A percentile compares a stretch with the other conserved stretches of the same genome.
Conservation (phyloP, 2,329 filamentous ascomycete genomes). For the Scedosporium aurantiacum region DNA sequence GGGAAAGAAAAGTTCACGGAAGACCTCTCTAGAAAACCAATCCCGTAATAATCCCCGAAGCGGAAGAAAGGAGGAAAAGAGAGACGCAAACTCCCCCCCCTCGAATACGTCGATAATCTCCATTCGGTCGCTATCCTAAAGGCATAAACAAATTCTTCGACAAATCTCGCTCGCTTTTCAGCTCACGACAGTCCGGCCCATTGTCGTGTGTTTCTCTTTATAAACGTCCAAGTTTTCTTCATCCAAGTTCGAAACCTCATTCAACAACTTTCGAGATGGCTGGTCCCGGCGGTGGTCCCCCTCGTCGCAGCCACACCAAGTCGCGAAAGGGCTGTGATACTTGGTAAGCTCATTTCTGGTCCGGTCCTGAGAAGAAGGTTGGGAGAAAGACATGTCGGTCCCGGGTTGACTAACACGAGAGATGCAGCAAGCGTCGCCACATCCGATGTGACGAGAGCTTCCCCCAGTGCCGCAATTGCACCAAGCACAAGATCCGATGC, state of each 20-base stretch:
- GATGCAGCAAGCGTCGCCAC: constrained; percentile 69
- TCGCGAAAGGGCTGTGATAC: constrained; percentile 97
- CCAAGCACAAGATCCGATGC: constrained; percentile 96
- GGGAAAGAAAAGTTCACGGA: constrained; percentile 6
- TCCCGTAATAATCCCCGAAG: background rate
- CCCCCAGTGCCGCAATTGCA: constrained; percentile 97
- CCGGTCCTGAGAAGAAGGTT: background rate
- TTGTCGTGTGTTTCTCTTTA: background rate
- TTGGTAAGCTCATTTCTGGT: constrained; percentile 40
- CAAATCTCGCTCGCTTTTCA: background rate
- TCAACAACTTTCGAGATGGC: constrained; percentile 52
- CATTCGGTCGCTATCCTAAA: background rate
- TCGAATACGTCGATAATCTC: background rate
- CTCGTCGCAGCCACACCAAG: constrained; percentile 88
- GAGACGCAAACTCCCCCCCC: constrained; percentile 6
- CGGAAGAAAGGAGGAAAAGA: constrained; percentile 10
- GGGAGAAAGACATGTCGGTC: background rate
- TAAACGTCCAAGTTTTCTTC: background rate
- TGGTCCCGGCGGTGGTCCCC: constrained; percentile 88
- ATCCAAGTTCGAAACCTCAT: constrained; percentile 8
- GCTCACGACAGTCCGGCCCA: background rate
- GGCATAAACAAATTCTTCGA: background rate
- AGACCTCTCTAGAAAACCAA: background rate
- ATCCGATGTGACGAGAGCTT: constrained; percentile 97
- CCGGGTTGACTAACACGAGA: constrained; percentile 11